Percentiles rank a stretch among this genome's conserved stretches.
Conservation (phyloP, 768 basidiomycete species). For the Russula brevipes region DNA sequence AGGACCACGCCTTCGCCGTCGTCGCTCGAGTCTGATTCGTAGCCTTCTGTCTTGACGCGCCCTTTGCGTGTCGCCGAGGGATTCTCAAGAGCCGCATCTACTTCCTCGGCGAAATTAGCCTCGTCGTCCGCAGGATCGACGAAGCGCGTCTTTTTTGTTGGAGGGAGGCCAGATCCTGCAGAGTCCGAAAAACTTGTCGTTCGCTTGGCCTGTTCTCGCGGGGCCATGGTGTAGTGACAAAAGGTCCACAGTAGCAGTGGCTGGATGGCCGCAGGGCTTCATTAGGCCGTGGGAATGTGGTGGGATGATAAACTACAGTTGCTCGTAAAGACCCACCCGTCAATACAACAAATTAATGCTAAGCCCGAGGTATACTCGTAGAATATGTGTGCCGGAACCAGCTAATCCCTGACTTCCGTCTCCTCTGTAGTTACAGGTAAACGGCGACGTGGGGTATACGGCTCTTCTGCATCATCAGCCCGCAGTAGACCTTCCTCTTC, state of each 20-base stretch:
- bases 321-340: not conserved
- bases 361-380: not conserved
- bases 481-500: conserved; percentile 29
- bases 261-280: not conserved
- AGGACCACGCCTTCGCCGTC: conserved; percentile 91
- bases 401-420: conserved; percentile 11
- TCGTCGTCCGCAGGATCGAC: conserved; percentile 74
- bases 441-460: conserved; percentile 21
- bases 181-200: conserved; percentile 7
- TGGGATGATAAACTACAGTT: not conserved
- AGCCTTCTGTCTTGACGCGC: conserved; percentile 78
- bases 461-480: conserved; percentile 20
- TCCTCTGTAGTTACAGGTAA: conserved; percentile 20
- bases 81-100: conserved; percentile 67
- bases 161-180: conserved; percentile 25
- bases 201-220: conserved; percentile 26
- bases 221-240: conserved; percentile 21
- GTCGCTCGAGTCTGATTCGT: conserved; percentile 91
- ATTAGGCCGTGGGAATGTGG: not conserved
- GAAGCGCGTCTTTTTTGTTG: conserved; percentile 71
- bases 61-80: conserved; percentile 60
- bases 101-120: conserved; percentile 68
- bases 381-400: not conserved
- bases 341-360: not conserved
- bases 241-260: not conserved